A percentile compares a stretch with the other conserved stretches of the same genome.
Evolutionary conservation across 1,139 yeast genomes (phyloP).

Genomic region (Geotrichum histeridarum): DNA sequence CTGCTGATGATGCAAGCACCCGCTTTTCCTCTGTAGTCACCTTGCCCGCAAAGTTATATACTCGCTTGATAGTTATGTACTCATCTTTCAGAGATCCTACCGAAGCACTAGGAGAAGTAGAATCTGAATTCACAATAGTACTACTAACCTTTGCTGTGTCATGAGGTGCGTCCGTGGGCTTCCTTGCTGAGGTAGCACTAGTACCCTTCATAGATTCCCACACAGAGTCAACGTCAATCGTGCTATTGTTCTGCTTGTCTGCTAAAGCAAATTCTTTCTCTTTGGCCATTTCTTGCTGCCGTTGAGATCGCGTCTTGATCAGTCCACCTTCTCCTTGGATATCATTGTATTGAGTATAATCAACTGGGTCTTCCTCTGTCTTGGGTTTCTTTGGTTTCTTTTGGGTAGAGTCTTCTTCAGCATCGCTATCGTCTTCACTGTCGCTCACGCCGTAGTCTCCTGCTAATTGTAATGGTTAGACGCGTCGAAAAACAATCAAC

Average conservation of each 20-base stretch:
- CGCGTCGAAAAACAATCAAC: neutral
- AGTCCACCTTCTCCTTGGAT: constrained; percentile 53
- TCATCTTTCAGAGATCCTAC: constrained; percentile 33
- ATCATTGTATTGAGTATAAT: constrained; percentile 37
- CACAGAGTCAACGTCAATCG: constrained; percentile 47
- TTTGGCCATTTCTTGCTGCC: constrained; percentile 41
- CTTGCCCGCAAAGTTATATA: constrained; percentile 88
- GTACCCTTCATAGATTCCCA: constrained; percentile 48
- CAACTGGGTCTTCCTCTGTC: constrained; percentile 36
- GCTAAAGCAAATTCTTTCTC: constrained; percentile 24
- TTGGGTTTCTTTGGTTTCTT: constrained; percentile 26
- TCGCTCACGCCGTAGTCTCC: constrained; percentile 23
- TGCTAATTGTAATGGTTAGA: constrained; percentile 4
- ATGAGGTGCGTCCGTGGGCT: neutral
- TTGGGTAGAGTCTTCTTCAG: constrained; percentile 21
- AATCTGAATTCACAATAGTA: constrained; percentile 5
- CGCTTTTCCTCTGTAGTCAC: constrained; percentile 67
- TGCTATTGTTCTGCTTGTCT: constrained; percentile 23
- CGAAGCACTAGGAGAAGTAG: neutral
- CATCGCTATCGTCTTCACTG: constrained; percentile 23
- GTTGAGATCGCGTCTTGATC: constrained; percentile 53
- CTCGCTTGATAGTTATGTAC: constrained; percentile 64
- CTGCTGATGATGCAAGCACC: constrained; percentile 75
- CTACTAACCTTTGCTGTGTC: constrained; percentile 6
- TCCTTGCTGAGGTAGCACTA: neutral